Evolutionary conservation across 192 early-diverging fungal species (phyloP).

Genomic region (Chytriomyces hyalinus): DNA sequence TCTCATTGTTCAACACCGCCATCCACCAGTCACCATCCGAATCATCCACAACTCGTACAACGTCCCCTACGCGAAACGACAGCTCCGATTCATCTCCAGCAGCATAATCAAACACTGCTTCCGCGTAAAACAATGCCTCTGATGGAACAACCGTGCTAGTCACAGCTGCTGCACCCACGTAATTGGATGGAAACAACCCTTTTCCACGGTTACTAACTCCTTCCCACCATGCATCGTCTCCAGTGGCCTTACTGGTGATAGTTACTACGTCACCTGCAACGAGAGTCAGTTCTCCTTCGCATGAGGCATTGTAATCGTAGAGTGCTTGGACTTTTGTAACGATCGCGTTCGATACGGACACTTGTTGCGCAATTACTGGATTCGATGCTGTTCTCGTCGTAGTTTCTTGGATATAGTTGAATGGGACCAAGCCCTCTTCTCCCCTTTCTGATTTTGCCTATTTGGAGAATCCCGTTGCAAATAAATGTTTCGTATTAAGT

Average conservation of each 20-base stretch:
- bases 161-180: conserved; percentile 61
- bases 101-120: conserved; percentile 89
- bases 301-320: conserved; percentile 87
- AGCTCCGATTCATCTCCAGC: conserved; percentile 85
- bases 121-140: conserved; percentile 52
- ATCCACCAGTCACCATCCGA: conserved; percentile 35
- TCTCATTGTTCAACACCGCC: neutral
- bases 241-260: conserved; percentile 50
- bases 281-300: conserved; percentile 88
- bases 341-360: neutral
- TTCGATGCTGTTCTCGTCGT: neutral
- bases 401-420: conserved; percentile 45
- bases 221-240: conserved; percentile 91
- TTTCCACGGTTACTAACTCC: conserved; percentile 61
- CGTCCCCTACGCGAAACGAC: conserved; percentile 86
- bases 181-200: conserved; percentile 94
- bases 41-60: conserved; percentile 79
- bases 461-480: no score
- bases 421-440: conserved; percentile 46
- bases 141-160: neutral
- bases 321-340: conserved; percentile 44
- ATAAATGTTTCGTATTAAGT: no score
- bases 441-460: neutral
- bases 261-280: conserved; percentile 55
- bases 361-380: neutral